Evolutionary conservation across 2,329 filamentous ascomycete species (phyloP), one percentile per base, ranked within the genome.

Genomic region (Talaromyces funiculosus): DNA sequence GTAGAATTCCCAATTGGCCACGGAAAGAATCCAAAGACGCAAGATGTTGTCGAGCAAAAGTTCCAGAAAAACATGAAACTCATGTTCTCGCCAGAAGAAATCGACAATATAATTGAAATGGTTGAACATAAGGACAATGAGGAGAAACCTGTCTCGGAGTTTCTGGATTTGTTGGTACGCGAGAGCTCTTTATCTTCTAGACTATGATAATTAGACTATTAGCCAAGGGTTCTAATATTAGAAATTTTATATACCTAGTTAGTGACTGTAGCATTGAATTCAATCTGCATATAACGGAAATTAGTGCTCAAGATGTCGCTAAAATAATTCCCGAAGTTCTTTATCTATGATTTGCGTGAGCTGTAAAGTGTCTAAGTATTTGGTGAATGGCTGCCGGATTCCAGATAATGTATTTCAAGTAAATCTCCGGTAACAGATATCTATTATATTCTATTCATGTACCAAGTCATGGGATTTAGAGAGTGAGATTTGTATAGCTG

Each of bases 1-100:
- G 62, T 72, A 12, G 61, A 78, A 66, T 78, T 74, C 66, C 75
- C 77, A 0, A 61, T 65, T 10, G 69, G 69, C 4, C 66, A 71
- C 58, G 57, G 53, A 7, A 59, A 60, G 45, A 56, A 65, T 24
- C 33, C 26, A 1, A 62, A 65, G 8, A 71, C 69, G 10, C 24
- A 64, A 24, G 49, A 35, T 6, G 22, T 54, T 10, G 65, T 71
- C 3, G 57, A 60, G 29, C 58, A 58, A 31, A 72, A 72, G 56
- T 64, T 64, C 10, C 51, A 47, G 45, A 62, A 55, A 56, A 71
- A 71, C 49, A 61, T 71, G 47, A 33, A 31, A 3, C 45, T 53
- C 12, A 54, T 60, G 49, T 62, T 62, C 22, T 47, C 35, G 2
- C n/a, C 35, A 4, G 49, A 53, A 29, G 60, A 62, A 33, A 40